Evolutionary conservation across 371 early-diverging fungal species (phyloP), one percentile per base, ranked within the genome.

Genomic region (Saksenaea vasiformis): DNA sequence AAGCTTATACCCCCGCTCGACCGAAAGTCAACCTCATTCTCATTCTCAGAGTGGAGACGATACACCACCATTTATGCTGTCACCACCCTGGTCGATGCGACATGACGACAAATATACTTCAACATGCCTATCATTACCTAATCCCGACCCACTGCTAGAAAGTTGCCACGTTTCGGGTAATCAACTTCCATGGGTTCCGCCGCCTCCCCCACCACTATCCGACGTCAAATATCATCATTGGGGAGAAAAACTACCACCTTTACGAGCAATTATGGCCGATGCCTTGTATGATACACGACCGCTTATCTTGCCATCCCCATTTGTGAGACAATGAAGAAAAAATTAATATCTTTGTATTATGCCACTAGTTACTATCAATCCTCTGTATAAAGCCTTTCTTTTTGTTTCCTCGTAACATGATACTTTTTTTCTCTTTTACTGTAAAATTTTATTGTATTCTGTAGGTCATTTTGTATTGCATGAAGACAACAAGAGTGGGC

Each of bases 41-140:
- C 39, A 39, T 39, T 47, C 51, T 47, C 51, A 47, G 3, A 22
- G 22, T 10, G 51, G 10, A 11, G 39, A 39, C 10, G 51, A 47
- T 11, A 22, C 51, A 47, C 51, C 51, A 22, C 51, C 51, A 17
- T 47, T 47, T 47, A 47, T 47, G 51, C 51, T 47, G 10, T 47
- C 51, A 47, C 51, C 51, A 22, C 51, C 51, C 5, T 22, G 22
- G 51, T 22, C 51, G 10, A 22, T 11, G 22, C 51, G 51, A 22
- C 51, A 47, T 22, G 51, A 47, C 22, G 51, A 47, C 51, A 47
- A 47, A 22, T 47, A 47, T 22, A 10, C 51, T 7, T 4, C 51
- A 22, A 22, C 51, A 22, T 47, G 24, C 22, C 11, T 22, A 47
- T 47, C 51, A n/a, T 22, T 47, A 19, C 51, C 51, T 19, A 47